Evolutionary conservation across 2,329 filamentous ascomycete species (phyloP).

Genomic region (Claviceps arundinis): DNA sequence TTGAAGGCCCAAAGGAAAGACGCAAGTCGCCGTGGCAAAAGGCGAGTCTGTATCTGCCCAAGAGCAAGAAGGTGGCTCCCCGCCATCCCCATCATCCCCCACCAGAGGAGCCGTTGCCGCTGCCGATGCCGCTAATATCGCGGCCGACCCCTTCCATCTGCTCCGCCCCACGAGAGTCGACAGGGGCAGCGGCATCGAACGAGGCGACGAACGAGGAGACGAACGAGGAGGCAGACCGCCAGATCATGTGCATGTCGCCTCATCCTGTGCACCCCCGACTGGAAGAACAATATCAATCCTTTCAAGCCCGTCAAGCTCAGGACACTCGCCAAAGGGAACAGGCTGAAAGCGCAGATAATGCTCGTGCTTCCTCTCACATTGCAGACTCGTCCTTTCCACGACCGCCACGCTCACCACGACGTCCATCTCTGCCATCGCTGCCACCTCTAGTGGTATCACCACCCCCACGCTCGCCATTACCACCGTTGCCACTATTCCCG

Average conservation of each 20-base stretch:
- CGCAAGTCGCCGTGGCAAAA: slow-evolving; percentile 13
- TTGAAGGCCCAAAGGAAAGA: not conserved
- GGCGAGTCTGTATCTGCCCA: slow-evolving; percentile 7
- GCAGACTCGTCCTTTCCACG: slow-evolving; percentile 13
- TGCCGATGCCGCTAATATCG: not conserved
- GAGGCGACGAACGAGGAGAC: not conserved
- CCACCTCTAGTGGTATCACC: not conserved
- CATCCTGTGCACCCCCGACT: slow-evolving; percentile 11
- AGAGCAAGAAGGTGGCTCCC: slow-evolving; percentile 5
- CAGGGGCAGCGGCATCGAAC: no score
- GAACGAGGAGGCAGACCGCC: slow-evolving; percentile 1
- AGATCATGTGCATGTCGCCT: slow-evolving; percentile 9
- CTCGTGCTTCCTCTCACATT: slow-evolving; percentile 25
- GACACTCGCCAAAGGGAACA: not conserved
- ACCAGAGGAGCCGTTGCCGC: not conserved
- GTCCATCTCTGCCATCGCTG: not conserved
- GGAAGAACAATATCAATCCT: slow-evolving; percentile 13
- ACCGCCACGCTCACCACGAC: slow-evolving; percentile 7
- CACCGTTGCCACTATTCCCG: not conserved
- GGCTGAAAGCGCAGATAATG: slow-evolving; percentile 4
- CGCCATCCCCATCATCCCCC: not conserved
- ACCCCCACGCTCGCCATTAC: not conserved
- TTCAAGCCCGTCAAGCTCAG: slow-evolving; percentile 13
- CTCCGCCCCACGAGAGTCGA: not conserved
- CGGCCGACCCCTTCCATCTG: not conserved